phyloP scores from a whole-genome alignment of 2,329 filamentous ascomycete species.

The Colletotrichum brevisporum region DNA sequence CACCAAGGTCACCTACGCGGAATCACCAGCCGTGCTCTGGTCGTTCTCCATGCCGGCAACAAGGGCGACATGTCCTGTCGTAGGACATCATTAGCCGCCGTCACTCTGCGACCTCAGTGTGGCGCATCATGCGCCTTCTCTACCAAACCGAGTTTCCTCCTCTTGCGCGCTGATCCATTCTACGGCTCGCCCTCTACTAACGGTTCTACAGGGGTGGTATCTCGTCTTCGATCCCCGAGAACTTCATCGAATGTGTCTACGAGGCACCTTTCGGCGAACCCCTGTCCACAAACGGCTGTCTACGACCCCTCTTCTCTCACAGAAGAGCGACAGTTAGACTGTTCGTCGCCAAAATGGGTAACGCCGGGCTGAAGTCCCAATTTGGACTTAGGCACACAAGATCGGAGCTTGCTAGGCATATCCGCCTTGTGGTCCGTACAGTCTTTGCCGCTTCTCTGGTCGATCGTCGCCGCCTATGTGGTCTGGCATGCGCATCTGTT shows the following conservation, averaged over 20 bases:
- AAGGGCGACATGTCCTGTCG: constrained; percentile 30
- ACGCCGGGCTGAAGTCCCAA: too few relatives aligned
- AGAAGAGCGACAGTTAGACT: not conserved
- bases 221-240: not conserved
- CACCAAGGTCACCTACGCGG: not conserved
- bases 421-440: constrained; percentile 60
- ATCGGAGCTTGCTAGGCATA: constrained; percentile 50
- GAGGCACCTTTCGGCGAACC: not conserved
- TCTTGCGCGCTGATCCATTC: not conserved
- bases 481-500: constrained; percentile 51
- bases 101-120: constrained; percentile 8
- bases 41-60: constrained; percentile 23
- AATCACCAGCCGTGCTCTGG: not conserved
- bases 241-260: not conserved
- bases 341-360: not conserved
- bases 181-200: not conserved
- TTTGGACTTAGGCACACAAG: not conserved
- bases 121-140: not conserved
- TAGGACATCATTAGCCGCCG: constrained; percentile 36
- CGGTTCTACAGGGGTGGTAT: not conserved
- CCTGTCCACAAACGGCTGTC: too few relatives aligned
- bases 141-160: not conserved
- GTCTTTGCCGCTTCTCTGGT: constrained; percentile 67
- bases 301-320: too few relatives aligned
- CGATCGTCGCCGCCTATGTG: constrained; percentile 54